phyloP scores from a whole-genome alignment of 352 stramenopile species.

The Halophytophthora polymorphica region DNA sequence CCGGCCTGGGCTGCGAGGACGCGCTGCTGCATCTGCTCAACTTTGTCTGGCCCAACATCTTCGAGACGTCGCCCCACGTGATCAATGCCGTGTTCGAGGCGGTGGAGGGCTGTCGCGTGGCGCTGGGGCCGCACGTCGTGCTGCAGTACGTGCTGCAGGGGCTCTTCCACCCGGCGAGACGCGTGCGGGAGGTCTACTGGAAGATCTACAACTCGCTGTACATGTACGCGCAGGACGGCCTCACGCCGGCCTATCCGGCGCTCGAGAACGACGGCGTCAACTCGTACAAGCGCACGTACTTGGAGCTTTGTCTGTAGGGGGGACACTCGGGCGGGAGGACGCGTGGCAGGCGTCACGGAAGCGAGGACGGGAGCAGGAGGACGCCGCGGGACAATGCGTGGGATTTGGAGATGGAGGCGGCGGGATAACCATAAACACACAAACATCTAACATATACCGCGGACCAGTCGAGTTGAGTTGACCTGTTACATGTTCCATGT shows the following conservation, averaged over 20 bases:
- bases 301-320: conserved; percentile 85
- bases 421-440: too few species aligned
- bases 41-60: conserved; percentile 99
- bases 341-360: too few species aligned
- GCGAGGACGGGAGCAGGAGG: too few species aligned
- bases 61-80: conserved; percentile 98
- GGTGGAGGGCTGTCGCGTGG: conserved; percentile 96
- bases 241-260: conserved; percentile 96
- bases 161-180: conserved; percentile 97
- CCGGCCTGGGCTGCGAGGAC: conserved; percentile 97
- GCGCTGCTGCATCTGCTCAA: conserved; percentile 98
- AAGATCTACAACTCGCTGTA: conserved; percentile 99
- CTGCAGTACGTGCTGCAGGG: conserved; percentile 98
- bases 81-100: conserved; percentile 99
- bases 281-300: conserved; percentile 92
- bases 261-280: conserved; percentile 96
- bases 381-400: too few species aligned
- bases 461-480: too few species aligned
- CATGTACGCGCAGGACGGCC: conserved; percentile 96
- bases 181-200: conserved; percentile 99
- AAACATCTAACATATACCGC: too few species aligned
- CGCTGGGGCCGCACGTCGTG: conserved; percentile 94
- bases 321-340: too few species aligned
- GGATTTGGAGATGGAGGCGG: too few species aligned
- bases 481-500: too few species aligned